Conservation (phyloP, 805 yeast species). For the Zygoascus ofunaensis region DNA sequence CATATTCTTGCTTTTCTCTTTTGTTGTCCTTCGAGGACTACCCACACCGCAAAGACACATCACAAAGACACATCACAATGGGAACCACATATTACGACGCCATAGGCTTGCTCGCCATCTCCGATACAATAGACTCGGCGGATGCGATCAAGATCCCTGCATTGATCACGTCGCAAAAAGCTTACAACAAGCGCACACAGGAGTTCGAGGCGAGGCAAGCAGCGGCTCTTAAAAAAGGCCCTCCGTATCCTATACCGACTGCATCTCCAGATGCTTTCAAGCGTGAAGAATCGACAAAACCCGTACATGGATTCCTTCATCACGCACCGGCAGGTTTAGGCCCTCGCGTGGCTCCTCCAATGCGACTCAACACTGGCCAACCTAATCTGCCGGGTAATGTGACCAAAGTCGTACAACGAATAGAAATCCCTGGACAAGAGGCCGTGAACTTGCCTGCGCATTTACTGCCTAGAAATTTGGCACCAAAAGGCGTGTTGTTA, state of each 20-base stretch:
- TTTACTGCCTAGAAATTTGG: constrained; percentile 1
- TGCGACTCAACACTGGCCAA: not conserved
- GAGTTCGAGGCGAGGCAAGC: not conserved
- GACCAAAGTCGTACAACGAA: not conserved
- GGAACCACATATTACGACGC: constrained; percentile 27
- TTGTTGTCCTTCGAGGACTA: no score
- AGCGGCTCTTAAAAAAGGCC: not conserved
- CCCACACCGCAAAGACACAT: no score
- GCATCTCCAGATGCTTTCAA: not conserved
- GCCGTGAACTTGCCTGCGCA: constrained; percentile 6
- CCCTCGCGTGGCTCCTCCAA: not conserved
- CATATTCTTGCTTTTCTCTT: no score
- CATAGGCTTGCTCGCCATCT: constrained; percentile 32
- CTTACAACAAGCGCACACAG: not conserved
- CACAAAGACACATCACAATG: no score
- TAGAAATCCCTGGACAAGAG: constrained; percentile 2
- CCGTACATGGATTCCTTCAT: constrained; percentile 1
- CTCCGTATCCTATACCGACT: not conserved
- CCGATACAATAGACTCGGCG: constrained; percentile 24
- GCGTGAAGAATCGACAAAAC: not conserved
- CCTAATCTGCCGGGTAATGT: constrained; percentile 2
- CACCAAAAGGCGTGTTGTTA: constrained; percentile 3
- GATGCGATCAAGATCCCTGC: constrained; percentile 1
- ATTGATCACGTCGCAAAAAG: not conserved
- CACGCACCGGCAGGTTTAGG: constrained; percentile 4